Percentiles rank a stretch among this genome's conserved stretches.
Conservation (phyloP, 2,329 filamentous ascomycete species). For the Stachybotrys elegans region DNA sequence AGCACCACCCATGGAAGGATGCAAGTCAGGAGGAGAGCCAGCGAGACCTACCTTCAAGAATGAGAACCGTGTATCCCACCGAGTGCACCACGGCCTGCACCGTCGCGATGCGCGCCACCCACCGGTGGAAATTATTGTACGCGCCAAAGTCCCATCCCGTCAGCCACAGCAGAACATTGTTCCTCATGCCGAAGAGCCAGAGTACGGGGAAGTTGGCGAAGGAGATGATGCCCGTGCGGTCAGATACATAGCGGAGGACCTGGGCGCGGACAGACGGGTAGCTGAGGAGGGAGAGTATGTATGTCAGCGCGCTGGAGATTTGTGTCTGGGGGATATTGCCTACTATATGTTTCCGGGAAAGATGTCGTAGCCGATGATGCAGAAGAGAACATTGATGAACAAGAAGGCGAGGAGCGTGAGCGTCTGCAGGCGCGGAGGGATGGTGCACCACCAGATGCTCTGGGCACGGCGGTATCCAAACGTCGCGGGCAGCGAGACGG, state of each 20-base stretch:
- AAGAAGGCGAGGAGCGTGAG: slow-evolving; percentile 33
- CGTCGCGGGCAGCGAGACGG: slow-evolving; percentile 33
- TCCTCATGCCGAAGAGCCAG: slow-evolving; percentile 63
- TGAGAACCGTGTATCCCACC: slow-evolving; percentile 48
- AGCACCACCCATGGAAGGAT: rapidly evolving
- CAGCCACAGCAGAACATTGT: slow-evolving; percentile 60
- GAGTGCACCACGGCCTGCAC: slow-evolving; percentile 60
- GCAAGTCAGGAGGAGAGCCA: too few relatives aligned
- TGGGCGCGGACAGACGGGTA: slow-evolving; percentile 28
- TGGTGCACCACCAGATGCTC: slow-evolving; percentile 38
- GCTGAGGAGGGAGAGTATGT: too few relatives aligned
- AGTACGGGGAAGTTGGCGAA: slow-evolving; percentile 59
- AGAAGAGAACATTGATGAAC: slow-evolving; percentile 31
- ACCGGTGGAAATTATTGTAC: slow-evolving; percentile 64
- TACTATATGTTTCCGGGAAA: slow-evolving; percentile 36
- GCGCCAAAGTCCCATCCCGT: slow-evolving; percentile 66
- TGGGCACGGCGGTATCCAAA: slow-evolving; percentile 38
- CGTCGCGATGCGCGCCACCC: slow-evolving; percentile 58
- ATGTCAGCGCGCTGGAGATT: not conserved
- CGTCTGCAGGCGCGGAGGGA: slow-evolving; percentile 38
- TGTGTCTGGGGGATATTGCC: slow-evolving; percentile 2
- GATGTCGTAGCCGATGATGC: slow-evolving; percentile 30
- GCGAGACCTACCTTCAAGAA: slow-evolving; percentile 25
- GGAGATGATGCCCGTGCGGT: slow-evolving; percentile 59
- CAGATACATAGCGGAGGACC: slow-evolving; percentile 50